phyloP scores from a whole-genome alignment of 805 yeast genomes.

The Candida tibetensis region DNA sequence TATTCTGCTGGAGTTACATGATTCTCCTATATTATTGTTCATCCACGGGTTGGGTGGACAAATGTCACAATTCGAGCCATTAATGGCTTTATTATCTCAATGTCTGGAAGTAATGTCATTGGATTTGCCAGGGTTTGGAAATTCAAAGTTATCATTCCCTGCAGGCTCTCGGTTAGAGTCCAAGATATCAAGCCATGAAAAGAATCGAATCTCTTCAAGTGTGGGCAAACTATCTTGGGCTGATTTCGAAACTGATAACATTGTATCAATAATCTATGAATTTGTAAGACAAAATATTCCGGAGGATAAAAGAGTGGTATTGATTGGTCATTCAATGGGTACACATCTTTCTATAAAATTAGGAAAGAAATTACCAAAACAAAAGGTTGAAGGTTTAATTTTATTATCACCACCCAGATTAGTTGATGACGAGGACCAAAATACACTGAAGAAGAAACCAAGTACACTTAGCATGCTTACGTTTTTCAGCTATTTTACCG shows the following conservation, averaged over 20 bases:
- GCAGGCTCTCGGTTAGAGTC: slow-evolving; percentile 16
- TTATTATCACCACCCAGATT: slow-evolving; percentile 50
- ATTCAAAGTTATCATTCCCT: slow-evolving; percentile 27
- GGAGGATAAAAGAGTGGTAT: slow-evolving; percentile 36
- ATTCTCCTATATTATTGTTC: slow-evolving; percentile 60
- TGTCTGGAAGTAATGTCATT: slow-evolving; percentile 63
- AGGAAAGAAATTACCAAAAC: slow-evolving; percentile 32
- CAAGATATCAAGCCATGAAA: slow-evolving; percentile 28
- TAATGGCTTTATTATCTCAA: slow-evolving; percentile 60
- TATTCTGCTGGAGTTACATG: slow-evolving; percentile 36
- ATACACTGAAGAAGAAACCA: neutral
- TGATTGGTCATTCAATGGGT: slow-evolving; percentile 78
- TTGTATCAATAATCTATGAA: slow-evolving; percentile 39
- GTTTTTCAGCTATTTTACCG: slow-evolving; percentile 39
- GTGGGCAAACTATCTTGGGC: slow-evolving; percentile 32
- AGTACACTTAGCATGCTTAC: slow-evolving; percentile 16
- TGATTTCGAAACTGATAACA: slow-evolving; percentile 42
- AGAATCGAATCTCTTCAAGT: slow-evolving; percentile 26
- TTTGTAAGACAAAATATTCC: slow-evolving; percentile 41
- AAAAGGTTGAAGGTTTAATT: slow-evolving; percentile 46
- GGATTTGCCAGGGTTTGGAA: slow-evolving; percentile 91
- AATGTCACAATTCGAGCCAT: slow-evolving; percentile 76
- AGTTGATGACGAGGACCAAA: slow-evolving; percentile 19
- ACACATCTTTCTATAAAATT: slow-evolving; percentile 52
- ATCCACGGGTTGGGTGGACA: slow-evolving; percentile 93